Base-by-base conservation (phyloP, 345 rosid genomes). In the Combretum micranthum region DNA sequence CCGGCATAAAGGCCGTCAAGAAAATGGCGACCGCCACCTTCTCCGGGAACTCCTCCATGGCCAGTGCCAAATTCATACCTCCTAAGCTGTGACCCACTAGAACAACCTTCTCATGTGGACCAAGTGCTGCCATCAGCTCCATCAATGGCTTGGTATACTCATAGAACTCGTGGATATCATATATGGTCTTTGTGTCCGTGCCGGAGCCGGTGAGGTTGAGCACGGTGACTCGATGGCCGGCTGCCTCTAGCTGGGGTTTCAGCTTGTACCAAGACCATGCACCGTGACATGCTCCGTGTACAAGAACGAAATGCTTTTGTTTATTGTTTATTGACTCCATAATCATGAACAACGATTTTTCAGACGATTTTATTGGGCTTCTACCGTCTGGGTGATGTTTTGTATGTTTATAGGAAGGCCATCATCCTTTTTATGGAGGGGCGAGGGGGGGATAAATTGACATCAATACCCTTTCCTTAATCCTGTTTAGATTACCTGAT, bases 201-300 rank as follows among this genome's bases (percentile, higher is more conserved):
- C 89, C 83, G 7, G 72, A 54, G 48, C 76, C 80, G 42, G 75
- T 76, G 15, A 86, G 78, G 22, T 86, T 86, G 12, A 80, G 21
- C 45, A 80, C 77, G 17, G 82, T 81, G 44, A 80, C 90, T 0
- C 45, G 63, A 51, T 76, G 88, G 22, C 85, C 86, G 4, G 68
- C 72, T 8, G 9, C 10, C 65, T 78, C 71, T 44, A 82, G 86
- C 51, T 58, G 57, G 15, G 71, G 46, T 3, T 44, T 55, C n/a
- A 82, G 58, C 70, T 84, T 84, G 73, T 80, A 83, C 87, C 87
- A 83, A 69, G 78, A 75, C 86, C 94, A 86, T 2, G 88, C 87
- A 60, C 86, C 90, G 55, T 72, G 83, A 61, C 78, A 55, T 42
- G 66, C 54, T 23, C 95, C 88, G 7, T 81, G 95, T 42, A 86